Percentiles rank a stretch among this genome's conserved stretches.
phyloP scores from a whole-genome alignment of 164 flowering plant genomes.

The Pachysandra terminalis region DNA sequence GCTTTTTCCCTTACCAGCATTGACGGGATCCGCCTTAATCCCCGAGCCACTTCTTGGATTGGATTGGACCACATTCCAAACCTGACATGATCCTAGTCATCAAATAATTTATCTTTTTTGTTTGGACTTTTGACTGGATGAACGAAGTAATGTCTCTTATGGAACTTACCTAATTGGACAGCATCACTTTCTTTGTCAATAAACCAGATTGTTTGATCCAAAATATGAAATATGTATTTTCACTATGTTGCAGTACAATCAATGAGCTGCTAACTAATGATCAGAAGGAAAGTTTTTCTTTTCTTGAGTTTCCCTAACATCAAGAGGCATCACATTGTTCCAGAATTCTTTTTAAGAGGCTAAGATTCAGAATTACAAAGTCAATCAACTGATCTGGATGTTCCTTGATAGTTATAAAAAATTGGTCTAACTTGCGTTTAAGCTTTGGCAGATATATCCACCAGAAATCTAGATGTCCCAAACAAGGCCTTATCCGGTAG shows the following conservation, averaged over 20 bases:
- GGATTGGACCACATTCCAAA: background rate
- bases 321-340: background rate
- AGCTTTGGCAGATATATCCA: no score
- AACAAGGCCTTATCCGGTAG: no score
- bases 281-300: no score
- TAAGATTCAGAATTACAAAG: background rate
- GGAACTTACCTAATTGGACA: background rate
- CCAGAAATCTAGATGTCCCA: no score
- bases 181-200: background rate
- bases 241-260: no score
- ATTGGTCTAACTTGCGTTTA: background rate
- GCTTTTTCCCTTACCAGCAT: background rate
- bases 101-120: no score
- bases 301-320: background rate
- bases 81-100: background rate
- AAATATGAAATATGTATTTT: no score
- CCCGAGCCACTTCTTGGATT: background rate
- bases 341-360: background rate
- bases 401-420: background rate
- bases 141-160: no score
- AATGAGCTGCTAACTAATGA: no score
- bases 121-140: background rate
- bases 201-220: no score
- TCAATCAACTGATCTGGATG: background rate
- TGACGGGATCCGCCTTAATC: background rate